Base-by-base conservation (phyloP, 345 rosid species). In the Jatropha curcas region DNA sequence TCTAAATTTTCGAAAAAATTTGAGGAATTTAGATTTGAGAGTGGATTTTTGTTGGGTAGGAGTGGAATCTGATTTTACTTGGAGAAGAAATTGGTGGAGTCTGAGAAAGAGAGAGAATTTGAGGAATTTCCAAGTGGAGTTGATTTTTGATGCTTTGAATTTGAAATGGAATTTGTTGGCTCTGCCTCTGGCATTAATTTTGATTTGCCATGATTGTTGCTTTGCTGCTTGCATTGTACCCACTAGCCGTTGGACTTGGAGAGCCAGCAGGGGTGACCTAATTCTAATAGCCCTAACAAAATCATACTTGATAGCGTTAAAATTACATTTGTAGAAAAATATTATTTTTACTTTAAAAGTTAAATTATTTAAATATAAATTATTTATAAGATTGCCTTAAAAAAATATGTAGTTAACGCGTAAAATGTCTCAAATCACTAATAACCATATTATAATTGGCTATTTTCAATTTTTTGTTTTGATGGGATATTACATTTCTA, bases 201-300 rank as follows among this genome's bases (percentile, higher is more conserved):
- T 80, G 63, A 80, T 56, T 62, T 65, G 80, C 88, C 84, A 80
- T 7, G 75, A 33, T 30, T 60, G 76, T 28, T 51, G 82, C 67
- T 80, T 65, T 16, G 66, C 81, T 16, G 67, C 68, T 58, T 48
- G 71, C 84, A 81, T 84, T 68, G 59, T 70, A 46, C 33, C 17
- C 7, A 31, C 41, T 37, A 10, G 66, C 48, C 66, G 66, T 35
- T 62, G 7, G 41, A 37, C n/a, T n/a, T n/a, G n/a, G 7, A 8
- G 41, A 41, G 11, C 11, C 11, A 13, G 11, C 4, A 41, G 11
- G 11, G 11, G 45, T 2, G 11, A 41, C 7, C 11, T 13, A 41
- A 13, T 5, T 7, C 7, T 2, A 41, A 7, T 41, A 9, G 11
- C 4, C 4, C 8, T 37, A 37, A 37, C 8, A 37, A 8, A 37